Evolutionary conservation across 2,329 filamentous ascomycete species (phyloP).

Genomic region (Epichloe coenophiala): DNA sequence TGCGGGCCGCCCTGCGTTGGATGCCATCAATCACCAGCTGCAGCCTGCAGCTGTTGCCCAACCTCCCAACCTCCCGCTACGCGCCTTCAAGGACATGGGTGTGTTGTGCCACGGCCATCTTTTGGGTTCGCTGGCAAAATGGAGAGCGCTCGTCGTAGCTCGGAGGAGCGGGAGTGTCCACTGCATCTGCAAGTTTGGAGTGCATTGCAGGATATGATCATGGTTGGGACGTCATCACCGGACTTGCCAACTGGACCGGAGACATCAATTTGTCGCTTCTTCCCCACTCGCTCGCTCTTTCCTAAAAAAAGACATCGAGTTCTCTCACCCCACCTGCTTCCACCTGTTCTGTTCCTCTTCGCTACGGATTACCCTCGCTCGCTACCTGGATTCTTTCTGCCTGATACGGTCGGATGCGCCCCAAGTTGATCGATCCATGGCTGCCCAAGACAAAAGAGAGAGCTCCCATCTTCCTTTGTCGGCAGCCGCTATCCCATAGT

Average conservation of each 20-base stretch:
- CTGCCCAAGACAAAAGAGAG: no score
- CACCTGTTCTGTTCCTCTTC: constrained; percentile 12
- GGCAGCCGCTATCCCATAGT: no score
- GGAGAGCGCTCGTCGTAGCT: no score
- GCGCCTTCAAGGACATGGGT: neutral
- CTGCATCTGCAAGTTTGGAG: neutral
- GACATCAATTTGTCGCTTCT: neutral
- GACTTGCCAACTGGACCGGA: neutral
- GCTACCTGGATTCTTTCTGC: constrained; percentile 9
- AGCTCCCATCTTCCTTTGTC: no score
- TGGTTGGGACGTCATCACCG: neutral
- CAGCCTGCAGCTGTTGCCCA: constrained; percentile 3
- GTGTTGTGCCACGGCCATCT: no score
- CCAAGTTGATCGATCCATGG: no score
- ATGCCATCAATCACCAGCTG: neutral
- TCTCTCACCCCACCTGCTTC: constrained; percentile 21
- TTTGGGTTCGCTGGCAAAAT: neutral
- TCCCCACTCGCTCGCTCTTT: neutral
- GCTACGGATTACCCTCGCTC: neutral
- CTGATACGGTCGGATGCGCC: no score
- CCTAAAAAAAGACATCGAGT: no score
- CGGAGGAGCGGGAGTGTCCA: no score
- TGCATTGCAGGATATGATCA: neutral
- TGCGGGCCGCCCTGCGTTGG: neutral
- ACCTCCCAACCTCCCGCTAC: neutral